These are phyloP conservation scores for Vitis rupestris DNA, from an alignment of 164 flowering plant species.

Conservation along the genomic window DNA sequence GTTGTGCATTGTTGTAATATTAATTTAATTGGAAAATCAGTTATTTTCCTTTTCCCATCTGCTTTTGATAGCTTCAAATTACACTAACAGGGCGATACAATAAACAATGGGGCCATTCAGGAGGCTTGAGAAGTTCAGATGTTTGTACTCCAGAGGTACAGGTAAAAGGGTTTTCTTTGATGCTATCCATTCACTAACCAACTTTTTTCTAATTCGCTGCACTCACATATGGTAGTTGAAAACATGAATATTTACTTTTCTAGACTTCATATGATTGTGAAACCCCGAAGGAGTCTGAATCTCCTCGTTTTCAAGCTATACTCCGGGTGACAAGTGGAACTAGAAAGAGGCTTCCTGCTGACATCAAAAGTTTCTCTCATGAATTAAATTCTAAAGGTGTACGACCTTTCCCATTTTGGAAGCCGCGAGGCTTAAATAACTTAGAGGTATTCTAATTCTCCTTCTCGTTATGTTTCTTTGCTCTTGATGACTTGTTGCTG, in stretches of 20 bases:
- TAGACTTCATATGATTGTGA: constrained; percentile 81
- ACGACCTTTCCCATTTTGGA: constrained; percentile 96
- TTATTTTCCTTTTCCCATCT: neutral
- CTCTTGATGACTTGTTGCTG: neutral
- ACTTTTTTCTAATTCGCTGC: neutral
- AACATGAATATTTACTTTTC: constrained; percentile 14
- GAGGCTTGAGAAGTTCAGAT: constrained; percentile 61
- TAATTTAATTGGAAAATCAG: too few species aligned
- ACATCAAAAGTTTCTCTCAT: constrained; percentile 97
- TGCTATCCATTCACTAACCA: constrained; percentile 6
- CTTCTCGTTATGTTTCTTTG: neutral
- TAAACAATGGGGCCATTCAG: constrained; percentile 53
- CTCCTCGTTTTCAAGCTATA: constrained; percentile 99
- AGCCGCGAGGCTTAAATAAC: constrained; percentile 89
- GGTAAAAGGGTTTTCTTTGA: constrained; percentile 13
- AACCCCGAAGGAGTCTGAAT: constrained; percentile 97
- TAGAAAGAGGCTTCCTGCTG: constrained; percentile 82
- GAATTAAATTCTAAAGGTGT: constrained; percentile 98
- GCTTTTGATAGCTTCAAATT: constrained; percentile 7
- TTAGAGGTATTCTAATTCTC: constrained; percentile 63
- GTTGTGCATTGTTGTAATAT: too few species aligned
- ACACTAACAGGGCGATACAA: constrained; percentile 44
- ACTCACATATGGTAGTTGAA: constrained; percentile 3
- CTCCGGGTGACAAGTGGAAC: constrained; percentile 97
- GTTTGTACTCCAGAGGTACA: constrained; percentile 73